A percentile compares a stretch with the other conserved stretches of the same genome.
Conservation (phyloP, 2,329 filamentous ascomycete species). For the Xylariomycetidae sp. region DNA sequence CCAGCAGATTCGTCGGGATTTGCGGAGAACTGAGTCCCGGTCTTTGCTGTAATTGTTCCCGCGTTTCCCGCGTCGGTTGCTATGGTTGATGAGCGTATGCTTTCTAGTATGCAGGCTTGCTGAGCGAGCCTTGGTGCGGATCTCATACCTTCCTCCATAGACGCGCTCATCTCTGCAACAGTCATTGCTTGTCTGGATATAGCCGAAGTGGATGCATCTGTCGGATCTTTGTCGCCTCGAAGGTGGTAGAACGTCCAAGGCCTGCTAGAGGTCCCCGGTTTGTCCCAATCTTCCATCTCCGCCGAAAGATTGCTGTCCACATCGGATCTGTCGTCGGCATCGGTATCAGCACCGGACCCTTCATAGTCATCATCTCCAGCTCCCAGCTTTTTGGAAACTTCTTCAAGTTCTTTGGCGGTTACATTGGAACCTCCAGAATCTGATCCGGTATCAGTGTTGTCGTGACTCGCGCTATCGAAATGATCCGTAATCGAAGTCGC, state of each 20-base stretch:
- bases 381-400: slow-evolving; percentile 14
- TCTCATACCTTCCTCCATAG: slow-evolving; percentile 1
- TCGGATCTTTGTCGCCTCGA: slow-evolving; percentile 9
- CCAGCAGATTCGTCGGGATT: too few species aligned
- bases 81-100: too few species aligned
- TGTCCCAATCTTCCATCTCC: slow-evolving; percentile 11
- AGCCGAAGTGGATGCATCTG: slow-evolving; percentile 4
- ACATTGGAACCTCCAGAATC: slow-evolving; percentile 8
- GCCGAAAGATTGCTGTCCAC: slow-evolving; percentile 9
- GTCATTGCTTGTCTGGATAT: slow-evolving; percentile 1
- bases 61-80: too few species aligned
- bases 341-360: too few species aligned
- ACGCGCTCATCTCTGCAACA: background rate
- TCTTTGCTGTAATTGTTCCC: too few species aligned
- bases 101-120: background rate
- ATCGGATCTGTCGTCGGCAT: too few species aligned
- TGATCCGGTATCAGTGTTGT: slow-evolving; percentile 1
- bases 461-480: too few species aligned
- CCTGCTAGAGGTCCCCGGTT: slow-evolving; percentile 1
- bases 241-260: slow-evolving; percentile 22
- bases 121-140: background rate
- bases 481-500: too few species aligned
- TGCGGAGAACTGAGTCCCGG: too few species aligned
- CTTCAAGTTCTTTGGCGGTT: slow-evolving; percentile 13
- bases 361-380: slow-evolving; percentile 22